A percentile compares a stretch with the other conserved stretches of the same genome.
These are phyloP conservation scores for Yamadazyma pseudoaaseri DNA, from an alignment of 1,139 yeast species.

Conservation along the genomic window DNA sequence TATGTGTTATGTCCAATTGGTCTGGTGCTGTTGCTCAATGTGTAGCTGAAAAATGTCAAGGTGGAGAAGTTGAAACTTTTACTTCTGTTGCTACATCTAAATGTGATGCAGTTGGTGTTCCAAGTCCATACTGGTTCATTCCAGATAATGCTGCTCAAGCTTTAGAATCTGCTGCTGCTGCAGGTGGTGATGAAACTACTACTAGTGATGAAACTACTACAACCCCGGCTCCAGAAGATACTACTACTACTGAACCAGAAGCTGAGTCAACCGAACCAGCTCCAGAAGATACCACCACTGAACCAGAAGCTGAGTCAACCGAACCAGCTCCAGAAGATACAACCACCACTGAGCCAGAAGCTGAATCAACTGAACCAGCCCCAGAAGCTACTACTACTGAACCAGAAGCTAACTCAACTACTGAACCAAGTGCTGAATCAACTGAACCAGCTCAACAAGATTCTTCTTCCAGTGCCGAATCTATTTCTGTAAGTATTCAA, in stretches of 20 bases:
- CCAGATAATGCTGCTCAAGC: slow-evolving; percentile 39
- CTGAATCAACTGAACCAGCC: slow-evolving; percentile 7
- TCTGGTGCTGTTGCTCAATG: slow-evolving; percentile 45
- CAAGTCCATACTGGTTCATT: slow-evolving; percentile 39
- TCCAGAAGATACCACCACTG: slow-evolving; percentile 9
- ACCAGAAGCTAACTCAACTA: slow-evolving; percentile 7
- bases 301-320: slow-evolving; percentile 5
- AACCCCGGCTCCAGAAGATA: slow-evolving; percentile 8
- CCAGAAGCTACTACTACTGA: neutral
- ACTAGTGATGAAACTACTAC: slow-evolving; percentile 14
- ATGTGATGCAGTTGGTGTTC: slow-evolving; percentile 45
- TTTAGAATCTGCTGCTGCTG: slow-evolving; percentile 20
- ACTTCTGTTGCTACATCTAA: slow-evolving; percentile 41
- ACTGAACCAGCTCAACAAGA: slow-evolving; percentile 4
- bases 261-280: slow-evolving; percentile 8
- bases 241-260: slow-evolving; percentile 7
- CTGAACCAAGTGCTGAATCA: slow-evolving; percentile 6
- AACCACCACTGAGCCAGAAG: slow-evolving; percentile 8
- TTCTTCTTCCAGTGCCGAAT: slow-evolving; percentile 3
- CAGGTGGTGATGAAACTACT: slow-evolving; percentile 9
- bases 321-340: slow-evolving; percentile 7
- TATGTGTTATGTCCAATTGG: slow-evolving; percentile 52
- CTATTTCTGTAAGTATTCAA: slow-evolving; percentile 7
- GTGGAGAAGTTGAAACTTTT: slow-evolving; percentile 36
- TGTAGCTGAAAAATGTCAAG: slow-evolving; percentile 40